Conservation (phyloP, 176 grass and related monocot genomes). For the Aegilops tauschii region DNA sequence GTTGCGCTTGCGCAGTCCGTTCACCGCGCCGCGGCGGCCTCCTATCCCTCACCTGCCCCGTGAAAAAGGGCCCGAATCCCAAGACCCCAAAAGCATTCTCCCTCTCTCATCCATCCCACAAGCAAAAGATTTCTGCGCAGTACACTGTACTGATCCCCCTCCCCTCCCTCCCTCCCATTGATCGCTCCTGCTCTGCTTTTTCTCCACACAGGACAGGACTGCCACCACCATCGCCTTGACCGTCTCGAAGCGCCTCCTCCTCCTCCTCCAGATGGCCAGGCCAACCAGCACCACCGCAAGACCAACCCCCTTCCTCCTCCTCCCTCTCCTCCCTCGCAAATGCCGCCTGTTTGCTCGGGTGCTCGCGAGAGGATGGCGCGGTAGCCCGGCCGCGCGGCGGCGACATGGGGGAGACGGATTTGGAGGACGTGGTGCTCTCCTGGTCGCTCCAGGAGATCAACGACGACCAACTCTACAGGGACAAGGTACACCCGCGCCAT, state of each 20-base stretch:
- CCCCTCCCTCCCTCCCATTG: background rate
- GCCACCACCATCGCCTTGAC: background rate
- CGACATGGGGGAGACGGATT: background rate
- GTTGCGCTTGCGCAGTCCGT: no score
- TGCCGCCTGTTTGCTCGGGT: background rate
- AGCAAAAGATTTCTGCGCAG: background rate
- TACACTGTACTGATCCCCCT: background rate
- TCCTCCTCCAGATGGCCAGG: background rate
- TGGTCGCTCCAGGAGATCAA: conserved; percentile 38
- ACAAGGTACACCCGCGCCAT: conserved; percentile 9
- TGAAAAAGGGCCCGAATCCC: no score
- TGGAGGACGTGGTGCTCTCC: conserved; percentile 50
- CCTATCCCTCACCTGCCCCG: no score
- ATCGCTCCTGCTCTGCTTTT: background rate
- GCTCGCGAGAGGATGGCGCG: background rate
- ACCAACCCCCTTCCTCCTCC: background rate
- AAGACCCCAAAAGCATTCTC: no score
- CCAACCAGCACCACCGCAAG: background rate
- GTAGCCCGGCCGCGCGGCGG: background rate
- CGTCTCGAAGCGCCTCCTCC: background rate
- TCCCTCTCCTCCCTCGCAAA: background rate
- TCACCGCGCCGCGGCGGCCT: no score
- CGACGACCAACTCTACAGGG: conserved; percentile 29
- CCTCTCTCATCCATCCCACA: no score
- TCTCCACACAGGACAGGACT: background rate